Evolutionary conservation across 129 eudicot species (phyloP).

Genomic region (Artemisia annua): DNA sequence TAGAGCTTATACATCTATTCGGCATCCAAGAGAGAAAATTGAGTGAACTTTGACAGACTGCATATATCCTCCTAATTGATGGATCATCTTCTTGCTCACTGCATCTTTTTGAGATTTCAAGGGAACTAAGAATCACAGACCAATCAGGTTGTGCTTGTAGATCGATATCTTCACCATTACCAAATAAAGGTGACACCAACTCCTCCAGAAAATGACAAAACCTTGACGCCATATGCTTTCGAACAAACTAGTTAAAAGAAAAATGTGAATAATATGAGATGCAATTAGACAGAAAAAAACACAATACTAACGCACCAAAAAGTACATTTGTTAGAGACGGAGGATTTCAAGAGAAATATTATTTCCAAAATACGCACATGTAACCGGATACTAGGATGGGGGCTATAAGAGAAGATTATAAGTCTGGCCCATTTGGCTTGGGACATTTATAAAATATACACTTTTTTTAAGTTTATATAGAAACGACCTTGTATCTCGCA

Average conservation of each 20-base stretch:
- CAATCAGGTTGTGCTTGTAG: conserved; percentile 62
- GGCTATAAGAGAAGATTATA: neutral
- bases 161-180: conserved; percentile 35
- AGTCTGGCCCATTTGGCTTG: no score
- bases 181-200: conserved; percentile 49
- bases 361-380: neutral
- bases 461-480: no score
- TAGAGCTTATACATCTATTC: conserved; percentile 49
- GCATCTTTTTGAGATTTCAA: conserved; percentile 33
- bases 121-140: conserved; percentile 42
- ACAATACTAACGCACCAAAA: neutral
- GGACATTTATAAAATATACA: no score
- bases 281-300: neutral
- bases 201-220: conserved; percentile 52
- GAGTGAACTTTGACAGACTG: conserved; percentile 53
- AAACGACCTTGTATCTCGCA: no score
- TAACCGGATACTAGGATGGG: neutral
- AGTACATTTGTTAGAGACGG: neutral
- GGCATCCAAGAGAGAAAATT: conserved; percentile 62
- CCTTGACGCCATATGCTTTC: conserved; percentile 76
- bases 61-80: conserved; percentile 26
- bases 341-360: conserved; percentile 1
- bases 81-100: conserved; percentile 27
- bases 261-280: conserved; percentile 28
- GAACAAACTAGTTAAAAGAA: conserved; percentile 51